These are phyloP conservation scores for Epithemia pelagica DNA, from an alignment of 108 stramenopile genomes.

Conservation along the genomic window DNA sequence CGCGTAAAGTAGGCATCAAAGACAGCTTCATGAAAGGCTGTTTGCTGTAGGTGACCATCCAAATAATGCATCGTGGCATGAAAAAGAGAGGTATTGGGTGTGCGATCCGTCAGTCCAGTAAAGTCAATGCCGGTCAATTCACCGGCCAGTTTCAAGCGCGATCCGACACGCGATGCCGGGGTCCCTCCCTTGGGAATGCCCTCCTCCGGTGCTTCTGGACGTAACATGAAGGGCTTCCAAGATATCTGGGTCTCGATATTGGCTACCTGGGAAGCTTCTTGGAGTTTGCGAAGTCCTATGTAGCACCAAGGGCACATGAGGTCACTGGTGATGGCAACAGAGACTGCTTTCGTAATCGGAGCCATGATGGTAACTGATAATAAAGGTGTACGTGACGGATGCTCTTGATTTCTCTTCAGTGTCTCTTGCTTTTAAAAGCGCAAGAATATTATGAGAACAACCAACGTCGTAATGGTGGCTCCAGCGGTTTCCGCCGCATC, in stretches of 20 bases:
- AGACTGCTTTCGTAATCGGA: background rate
- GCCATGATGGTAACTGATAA: background rate
- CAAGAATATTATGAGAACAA: no score
- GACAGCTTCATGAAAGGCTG: conserved; percentile 10
- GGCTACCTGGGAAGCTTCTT: conserved; percentile 6
- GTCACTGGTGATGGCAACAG: conserved; percentile 5
- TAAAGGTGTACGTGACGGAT: no score
- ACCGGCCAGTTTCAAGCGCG: conserved; percentile 10
- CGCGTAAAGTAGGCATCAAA: conserved; percentile 12
- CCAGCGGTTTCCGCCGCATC: no score
- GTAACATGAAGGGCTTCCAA: conserved; percentile 14
- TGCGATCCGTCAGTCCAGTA: conserved; percentile 13
- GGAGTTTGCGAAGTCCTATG: conserved; percentile 9
- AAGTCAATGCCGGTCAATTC: conserved; percentile 12
- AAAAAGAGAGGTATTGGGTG: conserved; percentile 14
- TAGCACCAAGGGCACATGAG: conserved; percentile 19
- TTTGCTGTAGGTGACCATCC: background rate
- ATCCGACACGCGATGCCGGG: conserved; percentile 8
- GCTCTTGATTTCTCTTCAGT: no score
- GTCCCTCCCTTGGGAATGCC: conserved; percentile 5
- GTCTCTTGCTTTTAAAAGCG: no score
- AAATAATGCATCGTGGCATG: no score
- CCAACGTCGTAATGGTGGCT: no score
- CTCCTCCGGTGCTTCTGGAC: conserved; percentile 10
- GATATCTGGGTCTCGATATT: conserved; percentile 2